A percentile compares a stretch with the other conserved stretches of the same genome.
phyloP scores from a whole-genome alignment of 192 early-diverging fungal species.

The Gryganskiella cystojenkinii region DNA sequence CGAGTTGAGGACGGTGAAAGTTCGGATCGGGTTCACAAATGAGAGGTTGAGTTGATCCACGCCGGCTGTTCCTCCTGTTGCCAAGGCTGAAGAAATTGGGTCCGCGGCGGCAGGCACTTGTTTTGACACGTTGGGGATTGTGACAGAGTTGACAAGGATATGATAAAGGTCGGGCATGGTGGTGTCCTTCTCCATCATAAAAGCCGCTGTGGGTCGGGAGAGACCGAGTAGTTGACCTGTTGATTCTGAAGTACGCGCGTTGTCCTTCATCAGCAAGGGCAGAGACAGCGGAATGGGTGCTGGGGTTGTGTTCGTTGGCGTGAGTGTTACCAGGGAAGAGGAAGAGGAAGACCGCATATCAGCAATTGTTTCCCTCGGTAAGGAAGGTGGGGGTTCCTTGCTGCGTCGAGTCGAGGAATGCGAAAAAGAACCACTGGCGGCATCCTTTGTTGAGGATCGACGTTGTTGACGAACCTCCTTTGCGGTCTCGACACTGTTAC shows the following conservation, averaged over 20 bases:
- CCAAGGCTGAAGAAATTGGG: not conserved
- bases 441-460: constrained; percentile 30
- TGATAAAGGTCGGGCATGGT: constrained; percentile 44
- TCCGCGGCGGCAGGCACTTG: not conserved
- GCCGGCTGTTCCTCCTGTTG: constrained; percentile 4
- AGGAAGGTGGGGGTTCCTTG: constrained; percentile 4
- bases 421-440: constrained; percentile 20
- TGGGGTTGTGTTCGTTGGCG: not conserved
- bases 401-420: constrained; percentile 11
- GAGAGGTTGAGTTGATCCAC: constrained; percentile 31
- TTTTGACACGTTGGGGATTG: constrained; percentile 33
- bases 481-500: constrained; percentile 3
- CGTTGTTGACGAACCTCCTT: constrained; percentile 32
- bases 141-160: constrained; percentile 41
- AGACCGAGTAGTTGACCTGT: not conserved
- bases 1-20: constrained; percentile 24
- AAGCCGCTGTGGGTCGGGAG: not conserved
- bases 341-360: no score
- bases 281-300: not conserved
- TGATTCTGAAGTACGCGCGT: not conserved
- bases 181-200: constrained; percentile 22
- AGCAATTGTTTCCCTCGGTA: no score
- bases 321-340: no score
- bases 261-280: not conserved
- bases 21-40: constrained; percentile 11